Conservation (phyloP, 1,284 basidiomycete genomes). For the Sanghuangporus sanghuang region DNA sequence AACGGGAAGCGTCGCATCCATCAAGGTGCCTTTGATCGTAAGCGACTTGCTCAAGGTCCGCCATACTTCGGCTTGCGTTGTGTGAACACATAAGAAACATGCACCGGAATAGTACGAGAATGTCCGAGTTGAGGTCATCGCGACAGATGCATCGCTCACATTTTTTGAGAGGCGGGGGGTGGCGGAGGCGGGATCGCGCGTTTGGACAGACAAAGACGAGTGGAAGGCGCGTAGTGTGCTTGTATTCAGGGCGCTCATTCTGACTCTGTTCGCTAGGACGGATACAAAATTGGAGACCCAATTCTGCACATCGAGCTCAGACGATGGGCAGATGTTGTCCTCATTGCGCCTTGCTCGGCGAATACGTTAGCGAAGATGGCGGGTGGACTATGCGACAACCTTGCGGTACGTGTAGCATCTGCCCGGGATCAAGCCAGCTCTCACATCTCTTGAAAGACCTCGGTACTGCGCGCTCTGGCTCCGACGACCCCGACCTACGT, state of each 20-base stretch:
- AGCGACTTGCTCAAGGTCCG: conserved; percentile 67
- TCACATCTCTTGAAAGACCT: conserved; percentile 53
- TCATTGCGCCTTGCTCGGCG: conserved; percentile 92
- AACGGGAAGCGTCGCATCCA: conserved; percentile 90
- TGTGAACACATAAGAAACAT: not conserved
- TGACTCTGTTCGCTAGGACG: conserved; percentile 32
- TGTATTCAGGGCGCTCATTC: not conserved
- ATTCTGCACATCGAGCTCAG: conserved; percentile 96
- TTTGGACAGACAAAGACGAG: conserved; percentile 92
- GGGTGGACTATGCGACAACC: conserved; percentile 85
- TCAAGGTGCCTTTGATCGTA: conserved; percentile 91
- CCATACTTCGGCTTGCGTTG: conserved; percentile 13
- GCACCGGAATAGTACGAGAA: conserved; percentile 48
- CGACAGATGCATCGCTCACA: conserved; percentile 72
- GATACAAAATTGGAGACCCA: conserved; percentile 78
- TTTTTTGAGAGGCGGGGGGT: conserved; percentile 62
- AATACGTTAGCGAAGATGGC: conserved; percentile 94
- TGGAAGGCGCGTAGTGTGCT: conserved; percentile 60
- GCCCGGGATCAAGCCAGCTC: conserved; percentile 1
- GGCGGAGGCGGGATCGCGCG: conserved; percentile 52
- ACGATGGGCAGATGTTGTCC: conserved; percentile 93
- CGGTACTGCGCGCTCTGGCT: conserved; percentile 81
- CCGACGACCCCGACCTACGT: conserved; percentile 81
- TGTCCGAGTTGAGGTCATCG: conserved; percentile 81
- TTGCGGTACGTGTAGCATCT: conserved; percentile 52